Percentiles rank a stretch among this genome's conserved stretches.
These are phyloP conservation scores for Alternaria burnsii DNA, from an alignment of 2,329 filamentous ascomycete species.

Conservation along the genomic window DNA sequence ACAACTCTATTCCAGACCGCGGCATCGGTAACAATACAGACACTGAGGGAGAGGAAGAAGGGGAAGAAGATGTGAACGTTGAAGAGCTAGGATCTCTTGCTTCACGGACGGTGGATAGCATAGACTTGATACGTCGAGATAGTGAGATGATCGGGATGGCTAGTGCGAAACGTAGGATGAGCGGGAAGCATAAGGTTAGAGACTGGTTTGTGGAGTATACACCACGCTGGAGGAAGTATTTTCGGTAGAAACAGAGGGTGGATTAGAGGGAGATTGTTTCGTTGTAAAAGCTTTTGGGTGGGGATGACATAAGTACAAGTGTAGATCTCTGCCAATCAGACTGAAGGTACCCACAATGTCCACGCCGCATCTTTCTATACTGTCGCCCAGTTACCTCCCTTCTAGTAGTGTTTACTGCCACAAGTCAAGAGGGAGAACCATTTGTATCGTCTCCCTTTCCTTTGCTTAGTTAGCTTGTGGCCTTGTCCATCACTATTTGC, in stretches of 20 bases:
- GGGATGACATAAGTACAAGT: too few species aligned
- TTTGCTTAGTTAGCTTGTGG: too few species aligned
- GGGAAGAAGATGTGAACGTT: not conserved
- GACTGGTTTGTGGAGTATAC: not conserved
- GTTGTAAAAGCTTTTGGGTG: too few species aligned
- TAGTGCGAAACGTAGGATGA: not conserved
- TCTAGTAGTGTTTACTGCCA: not conserved
- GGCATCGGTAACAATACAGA: not conserved
- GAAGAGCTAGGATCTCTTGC: not conserved
- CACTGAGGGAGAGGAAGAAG: not conserved
- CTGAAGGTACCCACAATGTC: not conserved
- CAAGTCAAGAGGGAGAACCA: slow-evolving; percentile 1
- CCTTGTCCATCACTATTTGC: too few species aligned
- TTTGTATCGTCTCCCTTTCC: not conserved
- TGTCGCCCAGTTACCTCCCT: not conserved
- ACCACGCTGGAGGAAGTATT: not conserved
- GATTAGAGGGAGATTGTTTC: not conserved
- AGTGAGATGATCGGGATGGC: not conserved
- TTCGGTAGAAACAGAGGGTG: not conserved
- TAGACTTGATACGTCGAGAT: not conserved
- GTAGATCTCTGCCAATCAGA: not conserved
- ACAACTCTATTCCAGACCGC: not conserved
- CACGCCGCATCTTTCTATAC: not conserved
- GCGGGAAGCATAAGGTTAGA: not conserved
- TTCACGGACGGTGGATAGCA: not conserved